These are phyloP conservation scores for Fragaria nilgerrensis DNA, from an alignment of 306 rosid genomes.

Conservation along the genomic window DNA sequence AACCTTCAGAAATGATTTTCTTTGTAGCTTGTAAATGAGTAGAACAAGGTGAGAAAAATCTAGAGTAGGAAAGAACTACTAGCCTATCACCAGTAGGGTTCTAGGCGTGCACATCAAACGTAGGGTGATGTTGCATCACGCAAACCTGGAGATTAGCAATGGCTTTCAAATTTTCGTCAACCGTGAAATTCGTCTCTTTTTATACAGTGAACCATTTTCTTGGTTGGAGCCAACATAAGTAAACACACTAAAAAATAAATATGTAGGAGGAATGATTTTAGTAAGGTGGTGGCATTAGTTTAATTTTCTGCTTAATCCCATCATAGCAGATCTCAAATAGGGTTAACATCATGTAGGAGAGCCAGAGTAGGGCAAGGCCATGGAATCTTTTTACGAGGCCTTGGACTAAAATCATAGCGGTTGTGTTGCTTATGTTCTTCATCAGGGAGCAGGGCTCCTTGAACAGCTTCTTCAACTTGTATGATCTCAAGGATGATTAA, in stretches of 20 bases:
- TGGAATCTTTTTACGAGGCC: not conserved
- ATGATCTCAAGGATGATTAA: not conserved
- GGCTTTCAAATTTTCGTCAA: not conserved
- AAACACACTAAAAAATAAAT: not conserved
- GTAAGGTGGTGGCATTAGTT: not conserved
- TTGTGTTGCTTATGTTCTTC: not conserved
- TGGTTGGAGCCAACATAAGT: not conserved
- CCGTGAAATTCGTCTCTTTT: not conserved
- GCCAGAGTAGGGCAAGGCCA: not conserved
- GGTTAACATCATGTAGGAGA: not conserved
- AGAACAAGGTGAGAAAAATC: not conserved
- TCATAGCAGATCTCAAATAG: not conserved
- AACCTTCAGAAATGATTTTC: not conserved
- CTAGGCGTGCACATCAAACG: not conserved
- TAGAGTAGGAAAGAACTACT: no score
- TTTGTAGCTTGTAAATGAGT: not conserved
- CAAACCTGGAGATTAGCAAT: not conserved
- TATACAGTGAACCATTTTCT: not conserved
- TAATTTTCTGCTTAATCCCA: not conserved
- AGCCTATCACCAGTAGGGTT: not conserved
- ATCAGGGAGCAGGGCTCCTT: not conserved
- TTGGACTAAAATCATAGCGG: not conserved
- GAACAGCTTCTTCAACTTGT: not conserved
- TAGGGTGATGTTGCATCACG: not conserved
- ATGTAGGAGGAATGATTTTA: not conserved